Base-by-base conservation (phyloP, 1,284 basidiomycete species). In the Cerrena zonata region DNA sequence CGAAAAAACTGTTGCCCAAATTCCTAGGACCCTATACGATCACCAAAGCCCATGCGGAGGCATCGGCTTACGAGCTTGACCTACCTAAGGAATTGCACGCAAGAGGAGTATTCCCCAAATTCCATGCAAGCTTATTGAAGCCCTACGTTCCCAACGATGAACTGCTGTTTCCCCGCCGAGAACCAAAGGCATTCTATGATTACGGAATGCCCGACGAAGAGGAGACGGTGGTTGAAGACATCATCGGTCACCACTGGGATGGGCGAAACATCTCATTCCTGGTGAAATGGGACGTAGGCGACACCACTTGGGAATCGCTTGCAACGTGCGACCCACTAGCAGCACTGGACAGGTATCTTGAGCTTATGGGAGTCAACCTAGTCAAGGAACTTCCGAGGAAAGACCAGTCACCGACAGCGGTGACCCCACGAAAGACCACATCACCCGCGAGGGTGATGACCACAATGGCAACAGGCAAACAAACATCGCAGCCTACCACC, bases 1-100 rank as follows among this genome's bases (percentile, higher is more conserved):
- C n/a, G n/a, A n/a, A n/a, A n/a, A n/a, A n/a, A n/a, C n/a, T n/a
- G n/a, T n/a, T 61, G 3, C 70, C 69, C 0, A 59, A 59, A 19
- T 71, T 56, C 52, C 61, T 71, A 0, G 66, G 69, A 1, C 70
- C 67, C 1, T 71, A 61, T 44, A 45, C 39, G 39, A 58, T 69
- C 0, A 2, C 55, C 2, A 26, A 47, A 15, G 58, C 52, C 1
- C 11, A 53, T 23, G 50, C 52, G 0, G 48, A 53, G 2, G 56
- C 39, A 1, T 65, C 61, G 0, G 61, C 37, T 7, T 68, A 65
- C 40, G 58, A 47, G 15, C 42, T 69, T 25, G 63, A 66, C 5
- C 27, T 69, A 11, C 60, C 64, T 0, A 27, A 44, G 7, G 61
- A 61, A 10, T 51, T 70, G 5, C 41, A 19, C 22, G 22, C 47